Percentiles rank a stretch among this genome's conserved stretches.
These are phyloP conservation scores for Rubia yunnanensis DNA, from an alignment of 257 asterid species.

Conservation along the genomic window DNA sequence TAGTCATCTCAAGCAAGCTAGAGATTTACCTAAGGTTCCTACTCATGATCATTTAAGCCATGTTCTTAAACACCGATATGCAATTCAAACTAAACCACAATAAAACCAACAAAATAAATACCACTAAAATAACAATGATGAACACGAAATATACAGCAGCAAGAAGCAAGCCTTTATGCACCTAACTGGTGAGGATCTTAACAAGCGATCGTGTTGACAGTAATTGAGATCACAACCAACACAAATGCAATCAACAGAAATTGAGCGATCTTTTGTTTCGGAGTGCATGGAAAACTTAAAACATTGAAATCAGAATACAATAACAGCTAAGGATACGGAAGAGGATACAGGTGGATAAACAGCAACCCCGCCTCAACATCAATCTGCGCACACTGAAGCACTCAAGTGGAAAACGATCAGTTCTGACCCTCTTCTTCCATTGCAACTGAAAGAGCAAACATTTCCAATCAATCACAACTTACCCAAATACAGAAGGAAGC, in stretches of 20 bases:
- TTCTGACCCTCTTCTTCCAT: conserved; percentile 17
- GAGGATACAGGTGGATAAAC: conserved; percentile 71
- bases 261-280: not conserved
- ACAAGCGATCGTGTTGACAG: no score
- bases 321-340: conserved; percentile 57
- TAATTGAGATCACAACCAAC: no score
- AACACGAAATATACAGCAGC: not conserved
- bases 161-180: not conserved
- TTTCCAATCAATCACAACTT: conserved; percentile 19
- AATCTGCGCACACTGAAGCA: conserved; percentile 41
- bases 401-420: conserved; percentile 9
- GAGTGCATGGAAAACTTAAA: not conserved
- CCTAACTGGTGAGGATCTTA: not conserved
- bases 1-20: not conserved
- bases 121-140: not conserved
- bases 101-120: not conserved
- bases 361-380: conserved; percentile 44
- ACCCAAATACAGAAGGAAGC: conserved; percentile 27
- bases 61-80: not conserved
- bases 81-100: not conserved
- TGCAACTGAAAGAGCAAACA: conserved; percentile 10
- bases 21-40: not conserved
- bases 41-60: not conserved
- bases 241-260: not conserved
- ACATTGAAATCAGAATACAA: not conserved